These are phyloP conservation scores for Paxillus involutus DNA, from an alignment of 768 basidiomycete genomes.

Conservation along the genomic window DNA sequence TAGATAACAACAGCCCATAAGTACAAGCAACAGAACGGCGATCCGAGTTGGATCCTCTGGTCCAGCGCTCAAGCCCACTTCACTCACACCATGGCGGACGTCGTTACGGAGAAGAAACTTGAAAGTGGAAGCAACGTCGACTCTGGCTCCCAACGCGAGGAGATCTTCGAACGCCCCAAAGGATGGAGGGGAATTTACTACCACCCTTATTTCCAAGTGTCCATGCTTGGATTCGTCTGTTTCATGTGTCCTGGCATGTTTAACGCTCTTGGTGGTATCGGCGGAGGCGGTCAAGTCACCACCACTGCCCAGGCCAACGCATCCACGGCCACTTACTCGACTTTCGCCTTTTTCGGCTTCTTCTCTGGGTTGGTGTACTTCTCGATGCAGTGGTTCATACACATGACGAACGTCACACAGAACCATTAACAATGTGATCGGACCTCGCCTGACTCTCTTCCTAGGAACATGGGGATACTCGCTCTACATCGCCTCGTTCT, in stretches of 20 bases:
- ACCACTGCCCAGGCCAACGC: conserved; percentile 66
- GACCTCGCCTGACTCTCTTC: conserved; percentile 70
- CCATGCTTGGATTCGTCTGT: conserved; percentile 64
- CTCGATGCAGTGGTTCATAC: neutral
- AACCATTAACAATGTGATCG: conserved; percentile 78
- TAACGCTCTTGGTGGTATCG: conserved; percentile 78
- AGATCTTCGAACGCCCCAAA: conserved; percentile 45
- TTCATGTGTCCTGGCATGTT: conserved; percentile 71
- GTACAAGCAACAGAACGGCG: conserved; percentile 4
- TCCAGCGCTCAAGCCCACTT: neutral
- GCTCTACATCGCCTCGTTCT: conserved; percentile 70
- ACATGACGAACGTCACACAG: conserved; percentile 32
- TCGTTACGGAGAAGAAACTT: conserved; percentile 16
- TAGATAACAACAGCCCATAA: conserved; percentile 10
- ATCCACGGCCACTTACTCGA: conserved; percentile 65
- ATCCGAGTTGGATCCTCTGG: neutral
- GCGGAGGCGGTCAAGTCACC: conserved; percentile 75
- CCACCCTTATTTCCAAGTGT: conserved; percentile 45
- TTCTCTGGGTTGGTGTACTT: conserved; percentile 59
- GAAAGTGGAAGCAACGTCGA: conserved; percentile 29
- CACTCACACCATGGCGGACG: conserved; percentile 11
- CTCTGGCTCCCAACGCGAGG: conserved; percentile 23
- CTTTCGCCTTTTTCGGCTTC: conserved; percentile 61
- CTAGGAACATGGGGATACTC: conserved; percentile 77
- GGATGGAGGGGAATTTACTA: conserved; percentile 59